These are phyloP conservation scores for Excoecaria cochinchinensis DNA, from an alignment of 345 rosid species.

Conservation along the genomic window DNA sequence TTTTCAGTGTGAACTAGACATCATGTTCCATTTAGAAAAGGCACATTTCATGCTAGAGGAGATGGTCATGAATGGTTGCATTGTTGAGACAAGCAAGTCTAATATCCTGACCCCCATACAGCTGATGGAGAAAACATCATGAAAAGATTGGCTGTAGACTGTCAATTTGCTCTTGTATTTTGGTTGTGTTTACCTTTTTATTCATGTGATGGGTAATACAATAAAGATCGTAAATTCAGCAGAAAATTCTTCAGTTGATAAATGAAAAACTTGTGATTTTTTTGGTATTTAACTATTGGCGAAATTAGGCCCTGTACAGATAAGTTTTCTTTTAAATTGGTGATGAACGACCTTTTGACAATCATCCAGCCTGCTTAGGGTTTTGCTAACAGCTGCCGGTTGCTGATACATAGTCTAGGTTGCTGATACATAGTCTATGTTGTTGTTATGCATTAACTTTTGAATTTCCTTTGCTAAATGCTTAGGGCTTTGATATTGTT, in stretches of 20 bases:
- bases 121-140: conserved; percentile 82
- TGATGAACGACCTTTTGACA: background rate
- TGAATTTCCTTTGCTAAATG: too few relatives aligned
- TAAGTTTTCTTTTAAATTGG: background rate
- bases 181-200: background rate
- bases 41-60: conserved; percentile 99
- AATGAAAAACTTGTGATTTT: background rate
- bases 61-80: conserved; percentile 95
- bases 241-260: background rate
- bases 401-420: background rate
- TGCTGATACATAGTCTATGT: background rate
- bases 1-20: conserved; percentile 87
- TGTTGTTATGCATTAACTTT: background rate
- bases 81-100: conserved; percentile 91
- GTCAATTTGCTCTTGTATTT: background rate
- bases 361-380: background rate
- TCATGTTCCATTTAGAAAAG: conserved; percentile 97
- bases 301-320: background rate
- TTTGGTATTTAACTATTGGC: background rate
- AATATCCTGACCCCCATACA: conserved; percentile 76
- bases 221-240: background rate
- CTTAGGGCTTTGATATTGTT: too few relatives aligned
- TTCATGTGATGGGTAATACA: background rate
- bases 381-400: background rate
- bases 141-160: conserved; percentile 8